Percentiles rank a stretch among this genome's conserved stretches.
Conservation (phyloP, 176 grass and related monocot genomes). For the Neostapfia colusana region DNA sequence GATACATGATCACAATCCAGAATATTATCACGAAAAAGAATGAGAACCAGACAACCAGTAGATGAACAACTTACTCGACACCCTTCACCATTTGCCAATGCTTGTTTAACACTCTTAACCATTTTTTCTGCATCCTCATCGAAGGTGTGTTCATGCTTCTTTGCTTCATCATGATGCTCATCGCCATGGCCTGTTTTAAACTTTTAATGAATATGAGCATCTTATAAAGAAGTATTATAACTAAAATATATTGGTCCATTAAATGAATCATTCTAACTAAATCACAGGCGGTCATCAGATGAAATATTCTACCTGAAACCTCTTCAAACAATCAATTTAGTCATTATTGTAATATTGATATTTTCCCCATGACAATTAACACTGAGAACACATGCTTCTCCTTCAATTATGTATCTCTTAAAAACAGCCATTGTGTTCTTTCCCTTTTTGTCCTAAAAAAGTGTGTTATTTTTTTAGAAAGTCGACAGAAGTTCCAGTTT, state of each 20-base stretch:
- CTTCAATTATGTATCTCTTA: conserved; percentile 23
- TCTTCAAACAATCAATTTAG: conserved; percentile 13
- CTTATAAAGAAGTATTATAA: conserved; percentile 31
- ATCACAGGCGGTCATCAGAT: conserved; percentile 3
- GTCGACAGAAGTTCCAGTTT: not conserved
- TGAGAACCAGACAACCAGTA: not conserved
- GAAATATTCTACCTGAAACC: not conserved
- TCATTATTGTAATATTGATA: not conserved
- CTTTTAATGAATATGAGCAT: conserved; percentile 32
- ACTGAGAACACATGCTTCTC: not conserved
- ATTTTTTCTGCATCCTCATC: conserved; percentile 87
- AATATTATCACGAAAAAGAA: conserved; percentile 32
- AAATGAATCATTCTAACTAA: conserved; percentile 21
- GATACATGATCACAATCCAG: conserved; percentile 9
- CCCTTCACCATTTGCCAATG: conserved; percentile 90
- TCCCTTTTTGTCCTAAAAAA: not conserved
- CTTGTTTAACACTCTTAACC: conserved; percentile 90
- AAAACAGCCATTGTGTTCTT: not conserved
- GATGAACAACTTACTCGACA: conserved; percentile 64
- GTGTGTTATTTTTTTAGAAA: not conserved
- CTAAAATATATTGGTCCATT: not conserved
- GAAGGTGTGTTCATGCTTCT: conserved; percentile 69
- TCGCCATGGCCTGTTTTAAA: conserved; percentile 60
- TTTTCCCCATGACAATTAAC: conserved; percentile 18
- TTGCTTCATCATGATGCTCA: conserved; percentile 67